Conservation (phyloP, 2,329 filamentous ascomycete genomes). For the Curvularia lunata region DNA sequence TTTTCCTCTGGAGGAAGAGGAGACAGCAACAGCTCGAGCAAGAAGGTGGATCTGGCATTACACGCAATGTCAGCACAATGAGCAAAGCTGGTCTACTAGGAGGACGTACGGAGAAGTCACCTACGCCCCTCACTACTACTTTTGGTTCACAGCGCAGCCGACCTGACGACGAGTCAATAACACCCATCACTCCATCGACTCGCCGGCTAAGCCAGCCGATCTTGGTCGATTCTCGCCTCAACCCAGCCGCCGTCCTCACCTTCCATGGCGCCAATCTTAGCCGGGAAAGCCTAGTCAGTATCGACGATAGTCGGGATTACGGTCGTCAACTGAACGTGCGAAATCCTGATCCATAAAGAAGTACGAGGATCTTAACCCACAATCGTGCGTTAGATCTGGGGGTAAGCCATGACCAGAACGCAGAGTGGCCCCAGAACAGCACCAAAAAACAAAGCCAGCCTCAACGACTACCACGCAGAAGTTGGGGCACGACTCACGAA, state of each 20-base stretch:
- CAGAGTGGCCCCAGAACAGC: slow-evolving; percentile 5
- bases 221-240: slow-evolving; percentile 57
- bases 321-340: slow-evolving; percentile 55
- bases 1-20: slow-evolving; percentile 50
- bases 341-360: slow-evolving; percentile 40
- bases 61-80: slow-evolving; percentile 56
- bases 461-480: slow-evolving; percentile 25
- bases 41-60: slow-evolving; percentile 32
- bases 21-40: slow-evolving; percentile 27
- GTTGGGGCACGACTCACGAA: slow-evolving; percentile 40
- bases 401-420: not conserved
- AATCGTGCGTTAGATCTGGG: slow-evolving; percentile 2
- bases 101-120: slow-evolving; percentile 32
- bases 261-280: slow-evolving; percentile 53
- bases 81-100: slow-evolving; percentile 56
- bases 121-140: slow-evolving; percentile 37
- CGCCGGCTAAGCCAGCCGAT: slow-evolving; percentile 53
- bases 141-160: slow-evolving; percentile 37
- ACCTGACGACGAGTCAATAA: slow-evolving; percentile 43
- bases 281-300: slow-evolving; percentile 54
- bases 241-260: slow-evolving; percentile 55
- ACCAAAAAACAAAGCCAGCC: slow-evolving; percentile 15
- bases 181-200: slow-evolving; percentile 43
- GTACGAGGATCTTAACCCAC: not conserved
- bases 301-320: slow-evolving; percentile 57